Base-by-base conservation (phyloP, 208 protist genomes). In the Trypanosoma conorhini region DNA sequence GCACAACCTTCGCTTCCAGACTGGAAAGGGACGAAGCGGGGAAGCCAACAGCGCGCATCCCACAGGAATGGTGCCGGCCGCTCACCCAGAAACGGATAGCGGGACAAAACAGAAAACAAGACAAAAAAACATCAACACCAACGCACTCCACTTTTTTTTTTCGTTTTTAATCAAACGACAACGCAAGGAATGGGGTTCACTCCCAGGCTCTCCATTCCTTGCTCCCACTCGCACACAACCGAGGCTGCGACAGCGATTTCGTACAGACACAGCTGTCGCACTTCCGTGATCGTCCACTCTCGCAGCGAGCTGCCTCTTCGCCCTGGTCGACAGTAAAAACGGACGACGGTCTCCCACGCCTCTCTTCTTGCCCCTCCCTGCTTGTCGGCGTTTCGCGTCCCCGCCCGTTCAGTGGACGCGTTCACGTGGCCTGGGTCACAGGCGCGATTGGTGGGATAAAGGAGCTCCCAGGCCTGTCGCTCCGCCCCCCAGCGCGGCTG, bases 141-240 rank as follows among this genome's bases (percentile, higher is more conserved):
- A 22, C n/a, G 15, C 4, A 64, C 46, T 22, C 31, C 44, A 5
- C 31, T 3, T 42, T 21, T 22, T 50, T 35, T 44, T 22, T 65
- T 38, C 31, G 1, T 42, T 21, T 22, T 50, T 35, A 28, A 22
- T 65, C 50, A 71, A 61, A 96, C 46, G 22, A 77, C 52, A 10
- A 88, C 81, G 70, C 91, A 96, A 10, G 86, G 91, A 26, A 96
- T 86, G 5, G 91, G 87, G 75, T 87, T 93, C 28, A 88, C 77
- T 17, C 77, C 72, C 10, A 96, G 72, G 31, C 79, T 82, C 44
- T 89, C 81, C 21, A 93, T 57, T 22, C 85, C 76, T 63, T 81
- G 44, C 35, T 93, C 81, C 91, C 91, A 96, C 21, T 74, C 83
- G 58, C 91, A 96, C 38, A 96, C 83, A 33, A 79, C 70, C 0